A percentile compares a stretch with the other conserved stretches of the same genome.
These are phyloP conservation scores for Camelina neglecta DNA, from an alignment of 345 rosid genomes.

Conservation along the genomic window DNA sequence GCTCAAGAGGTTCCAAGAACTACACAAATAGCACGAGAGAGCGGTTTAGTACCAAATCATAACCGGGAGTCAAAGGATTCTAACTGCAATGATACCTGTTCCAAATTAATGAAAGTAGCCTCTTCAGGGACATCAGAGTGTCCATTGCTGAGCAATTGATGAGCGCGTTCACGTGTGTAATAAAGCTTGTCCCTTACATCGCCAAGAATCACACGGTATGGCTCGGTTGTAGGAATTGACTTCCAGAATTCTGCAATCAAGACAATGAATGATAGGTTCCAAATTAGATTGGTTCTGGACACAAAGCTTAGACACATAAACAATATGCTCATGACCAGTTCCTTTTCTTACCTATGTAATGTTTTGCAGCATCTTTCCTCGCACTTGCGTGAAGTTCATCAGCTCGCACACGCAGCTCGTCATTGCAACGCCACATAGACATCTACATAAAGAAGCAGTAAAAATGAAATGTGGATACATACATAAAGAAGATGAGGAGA, in stretches of 20 bases:
- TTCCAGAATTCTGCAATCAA: slow-evolving; percentile 87
- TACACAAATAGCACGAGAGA: slow-evolving; percentile 42
- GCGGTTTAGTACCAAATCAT: slow-evolving; percentile 11
- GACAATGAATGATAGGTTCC: neutral
- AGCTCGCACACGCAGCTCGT: slow-evolving; percentile 82
- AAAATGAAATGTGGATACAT: slow-evolving; percentile 11
- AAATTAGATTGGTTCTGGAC: neutral
- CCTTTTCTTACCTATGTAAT: slow-evolving; percentile 72
- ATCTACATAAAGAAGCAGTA: slow-evolving; percentile 52
- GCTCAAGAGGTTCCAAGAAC: slow-evolving; percentile 99
- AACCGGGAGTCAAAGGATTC: neutral
- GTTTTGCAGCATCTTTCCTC: slow-evolving; percentile 88
- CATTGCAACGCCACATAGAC: slow-evolving; percentile 99
- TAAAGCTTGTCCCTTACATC: slow-evolving; percentile 93
- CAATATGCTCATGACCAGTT: neutral
- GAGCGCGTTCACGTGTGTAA: slow-evolving; percentile 89
- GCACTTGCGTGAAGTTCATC: slow-evolving; percentile 75
- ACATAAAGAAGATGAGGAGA: slow-evolving; percentile 1
- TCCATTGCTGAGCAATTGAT: slow-evolving; percentile 75
- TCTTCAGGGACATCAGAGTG: slow-evolving; percentile 91
- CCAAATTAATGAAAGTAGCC: slow-evolving; percentile 71
- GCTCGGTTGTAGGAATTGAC: slow-evolving; percentile 81
- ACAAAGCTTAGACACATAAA: slow-evolving; percentile 5
- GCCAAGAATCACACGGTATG: slow-evolving; percentile 94
- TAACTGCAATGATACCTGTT: slow-evolving; percentile 55